Percentiles rank a stretch among this genome's conserved stretches.
Conservation (phyloP, 2,329 filamentous ascomycete species). For the Aspergillus sclerotialis region DNA sequence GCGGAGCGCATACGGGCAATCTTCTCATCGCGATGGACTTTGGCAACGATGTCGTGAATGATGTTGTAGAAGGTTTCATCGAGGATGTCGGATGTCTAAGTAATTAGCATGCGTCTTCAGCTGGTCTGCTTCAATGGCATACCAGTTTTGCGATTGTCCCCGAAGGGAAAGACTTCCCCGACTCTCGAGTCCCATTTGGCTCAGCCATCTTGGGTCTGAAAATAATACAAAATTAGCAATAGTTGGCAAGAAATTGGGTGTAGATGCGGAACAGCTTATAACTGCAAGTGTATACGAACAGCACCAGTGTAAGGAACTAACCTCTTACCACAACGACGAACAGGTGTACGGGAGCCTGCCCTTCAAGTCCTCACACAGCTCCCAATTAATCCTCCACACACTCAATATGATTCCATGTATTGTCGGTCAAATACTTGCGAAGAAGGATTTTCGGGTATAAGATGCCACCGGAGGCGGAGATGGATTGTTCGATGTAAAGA, state of each 20-base stretch:
- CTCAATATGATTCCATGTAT: conserved; percentile 1
- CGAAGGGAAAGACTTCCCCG: conserved; percentile 23
- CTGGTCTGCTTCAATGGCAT: conserved; percentile 10
- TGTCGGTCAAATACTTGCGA: not conserved
- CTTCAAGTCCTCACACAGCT: not conserved
- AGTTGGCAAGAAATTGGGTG: not conserved
- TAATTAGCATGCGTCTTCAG: conserved; percentile 8
- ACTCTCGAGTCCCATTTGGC: conserved; percentile 19
- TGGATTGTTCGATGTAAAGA: not conserved
- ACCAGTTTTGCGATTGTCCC: conserved; percentile 37
- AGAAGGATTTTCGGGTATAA: not conserved
- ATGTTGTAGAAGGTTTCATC: conserved; percentile 54
- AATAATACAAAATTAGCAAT: not conserved
- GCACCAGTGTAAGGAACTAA: not conserved
- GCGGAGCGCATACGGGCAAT: conserved; percentile 51
- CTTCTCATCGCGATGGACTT: conserved; percentile 56
- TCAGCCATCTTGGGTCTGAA: conserved; percentile 23
- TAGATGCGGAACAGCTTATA: not conserved
- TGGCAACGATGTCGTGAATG: conserved; percentile 52
- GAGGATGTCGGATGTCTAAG: conserved; percentile 42
- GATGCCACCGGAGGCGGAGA: not conserved
- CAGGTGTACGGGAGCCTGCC: not conserved
- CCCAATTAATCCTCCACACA: not conserved
- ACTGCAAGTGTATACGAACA: not conserved
- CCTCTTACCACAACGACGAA: not conserved